Evolutionary conservation across 1,139 yeast genomes (phyloP), one percentile per base, ranked within the genome.

Genomic region (Candida gigantensis): DNA sequence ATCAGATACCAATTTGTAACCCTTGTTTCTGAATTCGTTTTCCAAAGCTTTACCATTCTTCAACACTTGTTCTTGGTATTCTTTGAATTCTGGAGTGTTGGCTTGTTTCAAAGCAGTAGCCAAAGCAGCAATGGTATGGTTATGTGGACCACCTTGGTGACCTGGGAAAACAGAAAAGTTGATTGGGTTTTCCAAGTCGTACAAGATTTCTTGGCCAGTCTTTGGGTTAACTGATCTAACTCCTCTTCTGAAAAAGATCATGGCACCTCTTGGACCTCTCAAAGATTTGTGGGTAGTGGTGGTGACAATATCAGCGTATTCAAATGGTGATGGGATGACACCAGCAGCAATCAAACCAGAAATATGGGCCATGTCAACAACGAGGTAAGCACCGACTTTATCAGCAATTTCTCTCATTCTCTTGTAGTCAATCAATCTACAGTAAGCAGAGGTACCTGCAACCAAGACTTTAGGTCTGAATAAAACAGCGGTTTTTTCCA

Each of bases 141-240:
- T 90, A 67, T 90, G 97, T 51, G 97, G 97, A 57, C 97, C 97
- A 72, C 97, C 97, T 74, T 90, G 97, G 65, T 90, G 97, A 42
- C 95, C 97, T 51, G 97, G 97, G 86, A 90, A 90, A 28, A 90
- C 97, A 16, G 96, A 86, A 60, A 90, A 90, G 74, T 90, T 90
- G 65, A 90, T 88, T 58, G 84, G 86, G 62, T 78, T 80, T 59
- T 90, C 97, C 58, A 90, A 77, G 46, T 89, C 96, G 64, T 88
- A 90, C 42, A 74, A 72, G 43, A 86, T 74, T 67, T 88, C 95
- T 68, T 87, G 86, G 51, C 97, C 97, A 56, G 83, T 83, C 73
- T 87, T 87, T 54, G 84, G 25, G 12, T 23, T 83, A 44, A 82
- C 81, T 57, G 80, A 81, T 73, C 92, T 81, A 42, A 87, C 76